Conservation (phyloP, 2,329 filamentous ascomycete species). For the Claviceps humidiphila region DNA sequence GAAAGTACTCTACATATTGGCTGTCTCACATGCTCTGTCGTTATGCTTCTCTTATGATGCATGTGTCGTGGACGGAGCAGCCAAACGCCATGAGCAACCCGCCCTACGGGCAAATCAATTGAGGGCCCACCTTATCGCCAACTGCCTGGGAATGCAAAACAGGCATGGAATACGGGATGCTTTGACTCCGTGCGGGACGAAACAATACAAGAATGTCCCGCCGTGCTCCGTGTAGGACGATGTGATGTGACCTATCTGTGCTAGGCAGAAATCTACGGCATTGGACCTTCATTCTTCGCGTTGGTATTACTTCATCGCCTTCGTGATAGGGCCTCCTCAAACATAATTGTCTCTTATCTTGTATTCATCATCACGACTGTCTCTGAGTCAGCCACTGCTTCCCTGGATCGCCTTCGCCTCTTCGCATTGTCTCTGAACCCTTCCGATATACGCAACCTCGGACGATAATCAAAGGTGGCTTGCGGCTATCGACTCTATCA, state of each 20-base stretch:
- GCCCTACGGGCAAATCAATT: neutral
- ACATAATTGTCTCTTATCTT: neutral
- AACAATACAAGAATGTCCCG: conserved; percentile 1
- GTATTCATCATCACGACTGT: neutral
- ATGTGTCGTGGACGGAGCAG: neutral
- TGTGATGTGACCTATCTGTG: neutral
- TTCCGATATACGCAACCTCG: neutral
- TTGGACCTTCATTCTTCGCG: neutral
- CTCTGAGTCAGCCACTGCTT: neutral
- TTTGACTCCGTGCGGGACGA: neutral
- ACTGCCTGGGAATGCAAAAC: neutral
- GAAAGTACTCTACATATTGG: neutral
- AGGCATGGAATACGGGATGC: neutral
- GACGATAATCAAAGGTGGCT: neutral
- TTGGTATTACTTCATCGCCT: too few relatives aligned
- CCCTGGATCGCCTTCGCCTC: neutral
- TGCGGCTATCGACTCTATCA: neutral
- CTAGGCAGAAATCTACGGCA: neutral
- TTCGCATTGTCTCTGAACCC: neutral
- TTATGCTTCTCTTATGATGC: too few relatives aligned
- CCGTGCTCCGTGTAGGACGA: neutral
- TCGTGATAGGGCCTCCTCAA: too few relatives aligned
- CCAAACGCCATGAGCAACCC: neutral
- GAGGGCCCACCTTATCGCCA: neutral
- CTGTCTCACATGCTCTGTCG: too few relatives aligned